phyloP scores from a whole-genome alignment of 2,329 filamentous ascomycete genomes.

The Graphium sp. region DNA sequence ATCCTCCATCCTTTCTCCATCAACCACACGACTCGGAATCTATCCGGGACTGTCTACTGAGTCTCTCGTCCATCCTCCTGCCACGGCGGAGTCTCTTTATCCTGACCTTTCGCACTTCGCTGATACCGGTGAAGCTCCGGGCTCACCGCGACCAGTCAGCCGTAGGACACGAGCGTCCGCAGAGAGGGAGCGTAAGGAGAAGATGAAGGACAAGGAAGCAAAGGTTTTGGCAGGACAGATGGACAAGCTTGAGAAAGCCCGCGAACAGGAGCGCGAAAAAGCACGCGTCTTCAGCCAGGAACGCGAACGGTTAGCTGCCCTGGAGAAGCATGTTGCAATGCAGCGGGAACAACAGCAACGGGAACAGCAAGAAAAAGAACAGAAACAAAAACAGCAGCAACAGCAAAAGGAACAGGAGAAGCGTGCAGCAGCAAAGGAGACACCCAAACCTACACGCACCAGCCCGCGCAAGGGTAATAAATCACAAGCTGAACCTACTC shows the following conservation, averaged over 20 bases:
- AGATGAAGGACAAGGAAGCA: conserved; percentile 48
- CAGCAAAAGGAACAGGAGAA: conserved; percentile 1
- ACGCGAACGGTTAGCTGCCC: conserved; percentile 31
- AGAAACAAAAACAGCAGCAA: conserved; percentile 7
- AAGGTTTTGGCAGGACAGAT: conserved; percentile 42
- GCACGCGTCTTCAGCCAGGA: conserved; percentile 41
- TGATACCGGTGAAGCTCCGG: conserved; percentile 1
- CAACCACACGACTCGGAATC: conserved; percentile 25
- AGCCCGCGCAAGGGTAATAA: conserved; percentile 36
- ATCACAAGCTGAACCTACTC: conserved; percentile 15
- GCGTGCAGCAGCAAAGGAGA: conserved; percentile 3
- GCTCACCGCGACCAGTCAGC: conserved; percentile 18
- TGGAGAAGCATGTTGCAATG: conserved; percentile 34
- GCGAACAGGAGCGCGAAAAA: conserved; percentile 55
- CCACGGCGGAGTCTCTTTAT: conserved; percentile 20
- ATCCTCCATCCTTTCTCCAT: conserved; percentile 36
- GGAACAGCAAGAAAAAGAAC: conserved; percentile 10
- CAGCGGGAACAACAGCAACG: conserved; percentile 34
- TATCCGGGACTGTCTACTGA: conserved; percentile 30
- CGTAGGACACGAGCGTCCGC: conserved; percentile 39
- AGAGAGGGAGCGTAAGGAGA: conserved; percentile 47
- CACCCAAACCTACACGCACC: conserved; percentile 24
- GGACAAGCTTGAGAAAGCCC: conserved; percentile 47
- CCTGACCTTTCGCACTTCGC: conserved; percentile 18
- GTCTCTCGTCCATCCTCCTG: conserved; percentile 17